phyloP scores from a whole-genome alignment of 768 basidiomycete genomes.

The Thelephora ganbajun region DNA sequence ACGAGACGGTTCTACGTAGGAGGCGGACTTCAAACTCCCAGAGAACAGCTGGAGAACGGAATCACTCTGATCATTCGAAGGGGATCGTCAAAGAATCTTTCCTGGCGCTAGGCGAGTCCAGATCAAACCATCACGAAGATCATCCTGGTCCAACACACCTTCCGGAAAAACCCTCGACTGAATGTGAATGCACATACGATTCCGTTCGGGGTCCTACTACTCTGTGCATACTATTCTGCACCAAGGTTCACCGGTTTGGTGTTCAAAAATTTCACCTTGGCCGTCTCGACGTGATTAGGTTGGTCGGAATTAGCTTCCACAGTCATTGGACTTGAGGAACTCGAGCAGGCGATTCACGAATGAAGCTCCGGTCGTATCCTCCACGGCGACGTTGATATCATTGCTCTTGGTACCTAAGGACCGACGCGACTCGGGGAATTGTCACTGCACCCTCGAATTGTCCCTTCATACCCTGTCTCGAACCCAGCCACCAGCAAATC shows the following conservation, averaged over 20 bases:
- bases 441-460: not conserved
- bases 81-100: conserved; percentile 93
- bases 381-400: conserved; percentile 89
- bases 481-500: conserved; percentile 98
- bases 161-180: conserved; percentile 77
- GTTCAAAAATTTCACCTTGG: conserved; percentile 66
- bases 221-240: conserved; percentile 79
- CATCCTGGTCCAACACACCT: conserved; percentile 75
- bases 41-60: conserved; percentile 80
- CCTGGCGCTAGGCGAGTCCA: conserved; percentile 80
- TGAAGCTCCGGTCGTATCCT: conserved; percentile 75
- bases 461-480: conserved; percentile 76
- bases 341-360: conserved; percentile 72
- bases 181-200: conserved; percentile 74
- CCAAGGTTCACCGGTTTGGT: conserved; percentile 84
- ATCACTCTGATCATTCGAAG: conserved; percentile 83
- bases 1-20: conserved; percentile 21
- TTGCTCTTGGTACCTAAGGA: conserved; percentile 69
- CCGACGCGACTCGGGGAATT: conserved; percentile 22
- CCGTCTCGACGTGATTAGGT: conserved; percentile 96
- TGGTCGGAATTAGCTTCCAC: conserved; percentile 93
- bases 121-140: conserved; percentile 64
- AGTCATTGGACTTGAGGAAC: conserved; percentile 57
- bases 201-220: conserved; percentile 79
- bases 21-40: conserved; percentile 43